A percentile compares a stretch with the other conserved stretches of the same genome.
phyloP scores from a whole-genome alignment of 192 early-diverging fungal genomes.

The Mortierella hygrophila region DNA sequence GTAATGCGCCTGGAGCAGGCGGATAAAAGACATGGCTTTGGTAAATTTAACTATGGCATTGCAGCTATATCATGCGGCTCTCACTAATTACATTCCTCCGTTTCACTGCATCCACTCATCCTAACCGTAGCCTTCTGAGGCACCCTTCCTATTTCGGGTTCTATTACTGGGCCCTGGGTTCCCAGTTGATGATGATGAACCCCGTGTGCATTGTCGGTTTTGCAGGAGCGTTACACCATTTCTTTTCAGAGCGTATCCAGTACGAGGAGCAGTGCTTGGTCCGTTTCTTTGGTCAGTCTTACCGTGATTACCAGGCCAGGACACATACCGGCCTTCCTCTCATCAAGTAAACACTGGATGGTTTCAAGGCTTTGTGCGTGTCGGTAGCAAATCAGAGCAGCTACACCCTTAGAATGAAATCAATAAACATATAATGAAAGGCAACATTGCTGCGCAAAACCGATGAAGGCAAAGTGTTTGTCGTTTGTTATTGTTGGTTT shows the following conservation, averaged over 20 bases:
- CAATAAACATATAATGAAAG: background rate
- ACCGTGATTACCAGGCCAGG: constrained; percentile 72
- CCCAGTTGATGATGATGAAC: constrained; percentile 86
- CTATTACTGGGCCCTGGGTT: constrained; percentile 89
- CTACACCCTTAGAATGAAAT: background rate
- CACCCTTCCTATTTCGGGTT: constrained; percentile 98
- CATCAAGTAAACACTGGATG: constrained; percentile 47
- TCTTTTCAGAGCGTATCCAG: constrained; percentile 83
- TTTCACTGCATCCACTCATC: background rate
- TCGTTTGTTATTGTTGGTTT: background rate
- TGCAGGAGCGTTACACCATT: constrained; percentile 71
- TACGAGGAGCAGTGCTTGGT: constrained; percentile 84
- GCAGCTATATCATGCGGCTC: constrained; percentile 7
- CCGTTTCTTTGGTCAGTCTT: constrained; percentile 87
- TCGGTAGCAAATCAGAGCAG: background rate
- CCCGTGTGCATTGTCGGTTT: constrained; percentile 80
- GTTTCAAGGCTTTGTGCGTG: background rate
- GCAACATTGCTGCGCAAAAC: background rate
- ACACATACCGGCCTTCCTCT: constrained; percentile 81
- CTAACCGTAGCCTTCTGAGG: constrained; percentile 71
- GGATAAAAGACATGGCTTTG: too few species aligned
- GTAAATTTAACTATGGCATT: background rate
- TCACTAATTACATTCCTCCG: constrained; percentile 15
- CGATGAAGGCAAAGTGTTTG: background rate
- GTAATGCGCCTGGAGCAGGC: too few species aligned